These are phyloP conservation scores for Chrysoporthe austroafricana DNA, from an alignment of 2,329 filamentous ascomycete genomes.

Conservation along the genomic window DNA sequence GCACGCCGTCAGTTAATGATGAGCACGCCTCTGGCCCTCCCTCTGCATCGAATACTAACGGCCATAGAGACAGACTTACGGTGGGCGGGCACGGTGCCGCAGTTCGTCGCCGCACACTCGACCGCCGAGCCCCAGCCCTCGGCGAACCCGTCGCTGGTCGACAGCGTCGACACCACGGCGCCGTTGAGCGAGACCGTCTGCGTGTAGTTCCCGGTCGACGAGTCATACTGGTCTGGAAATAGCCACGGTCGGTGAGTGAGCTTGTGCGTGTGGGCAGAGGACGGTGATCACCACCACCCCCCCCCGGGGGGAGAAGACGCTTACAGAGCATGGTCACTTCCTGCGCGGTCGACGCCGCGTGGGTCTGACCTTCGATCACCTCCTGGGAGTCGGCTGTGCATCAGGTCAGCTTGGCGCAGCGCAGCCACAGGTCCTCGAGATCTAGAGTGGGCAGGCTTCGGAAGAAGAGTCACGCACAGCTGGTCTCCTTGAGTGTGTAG, in stretches of 20 bases:
- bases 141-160: conserved; percentile 29
- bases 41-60: background rate
- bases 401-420: background rate
- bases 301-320: too few relatives aligned
- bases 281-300: background rate
- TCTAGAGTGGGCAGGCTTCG: background rate
- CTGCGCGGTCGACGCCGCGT: conserved; percentile 35
- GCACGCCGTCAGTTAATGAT: background rate
- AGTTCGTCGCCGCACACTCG: conserved; percentile 43
- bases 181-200: conserved; percentile 30
- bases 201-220: conserved; percentile 30
- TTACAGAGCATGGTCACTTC: conserved; percentile 45
- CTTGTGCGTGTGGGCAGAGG: background rate
- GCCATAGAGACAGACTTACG: conserved; percentile 31
- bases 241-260: background rate
- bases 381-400: conserved; percentile 36
- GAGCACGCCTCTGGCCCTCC: background rate
- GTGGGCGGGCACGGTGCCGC: conserved; percentile 46
- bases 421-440: background rate
- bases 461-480: conserved; percentile 29
- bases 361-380: conserved; percentile 38
- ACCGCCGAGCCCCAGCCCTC: conserved; percentile 32
- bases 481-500: conserved; percentile 45
- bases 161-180: conserved; percentile 29
- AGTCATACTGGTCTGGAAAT: conserved; percentile 28